A percentile compares a stretch with the other conserved stretches of the same genome.
Conservation (phyloP, 495 filamentous ascomycete genomes). For the Daldinia childiae region DNA sequence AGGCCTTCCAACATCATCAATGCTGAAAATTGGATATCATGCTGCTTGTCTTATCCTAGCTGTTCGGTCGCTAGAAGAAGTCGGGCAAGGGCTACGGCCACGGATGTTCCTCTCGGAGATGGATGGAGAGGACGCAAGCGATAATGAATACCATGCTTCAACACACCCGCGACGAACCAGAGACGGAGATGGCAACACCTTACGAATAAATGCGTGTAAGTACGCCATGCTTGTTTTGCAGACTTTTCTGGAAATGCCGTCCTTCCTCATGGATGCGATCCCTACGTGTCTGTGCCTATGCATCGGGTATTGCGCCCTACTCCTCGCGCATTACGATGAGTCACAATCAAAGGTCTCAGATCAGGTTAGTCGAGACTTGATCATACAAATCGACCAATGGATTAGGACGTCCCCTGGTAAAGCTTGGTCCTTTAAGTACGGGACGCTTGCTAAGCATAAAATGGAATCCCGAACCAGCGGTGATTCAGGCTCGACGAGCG, state of each 20-base stretch:
- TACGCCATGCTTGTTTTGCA: slow-evolving; percentile 42
- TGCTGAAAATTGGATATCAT: slow-evolving; percentile 45
- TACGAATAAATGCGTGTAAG: slow-evolving; percentile 39
- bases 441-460: slow-evolving; percentile 39
- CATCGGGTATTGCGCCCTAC: slow-evolving; percentile 45
- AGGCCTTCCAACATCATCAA: slow-evolving; percentile 43
- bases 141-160: slow-evolving; percentile 16
- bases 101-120: slow-evolving; percentile 32
- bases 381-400: slow-evolving; percentile 42
- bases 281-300: slow-evolving; percentile 41
- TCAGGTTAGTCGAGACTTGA: slow-evolving; percentile 36
- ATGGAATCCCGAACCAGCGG: slow-evolving; percentile 38
- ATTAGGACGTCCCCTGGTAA: slow-evolving; percentile 42
- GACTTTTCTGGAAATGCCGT: slow-evolving; percentile 44
- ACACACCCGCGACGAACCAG: slow-evolving; percentile 4
- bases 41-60: slow-evolving; percentile 45
- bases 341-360: slow-evolving; percentile 41
- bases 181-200: slow-evolving; percentile 10
- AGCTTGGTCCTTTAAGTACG: slow-evolving; percentile 45
- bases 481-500: not conserved
- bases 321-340: slow-evolving; percentile 44
- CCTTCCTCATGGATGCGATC: slow-evolving; percentile 39
- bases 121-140: slow-evolving; percentile 28
- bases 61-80: slow-evolving; percentile 40
- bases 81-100: slow-evolving; percentile 39